These are phyloP conservation scores for Spatholobus suberectus DNA, from an alignment of 306 rosid species.

Conservation along the genomic window DNA sequence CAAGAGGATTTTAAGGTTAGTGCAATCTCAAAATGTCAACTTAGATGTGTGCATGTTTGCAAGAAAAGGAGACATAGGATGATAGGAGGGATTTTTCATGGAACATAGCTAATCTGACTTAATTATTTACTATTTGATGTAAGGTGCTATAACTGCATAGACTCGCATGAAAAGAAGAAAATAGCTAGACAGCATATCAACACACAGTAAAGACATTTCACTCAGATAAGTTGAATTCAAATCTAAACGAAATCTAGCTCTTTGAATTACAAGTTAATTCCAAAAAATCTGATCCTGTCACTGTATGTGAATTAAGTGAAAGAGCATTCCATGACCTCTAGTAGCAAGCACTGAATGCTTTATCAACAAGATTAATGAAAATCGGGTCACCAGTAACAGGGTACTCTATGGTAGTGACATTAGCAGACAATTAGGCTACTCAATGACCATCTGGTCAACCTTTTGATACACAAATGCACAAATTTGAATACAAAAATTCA, in stretches of 20 bases:
- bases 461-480: neutral
- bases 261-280: constrained; percentile 15
- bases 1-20: constrained; percentile 34
- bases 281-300: neutral
- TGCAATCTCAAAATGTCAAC: constrained; percentile 28
- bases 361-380: constrained; percentile 5
- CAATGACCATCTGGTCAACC: neutral
- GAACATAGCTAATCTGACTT: neutral
- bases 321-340: neutral
- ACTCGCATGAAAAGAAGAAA: constrained; percentile 2
- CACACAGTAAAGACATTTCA: neutral
- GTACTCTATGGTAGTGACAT: neutral
- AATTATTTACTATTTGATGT: neutral
- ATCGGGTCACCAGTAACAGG: neutral
- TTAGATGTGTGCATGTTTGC: neutral
- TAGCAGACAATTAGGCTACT: neutral
- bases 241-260: neutral
- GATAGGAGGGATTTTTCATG: neutral
- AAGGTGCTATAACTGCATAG: neutral
- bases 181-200: constrained; percentile 6
- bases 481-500: neutral
- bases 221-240: constrained; percentile 18
- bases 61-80: constrained; percentile 33
- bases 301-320: neutral
- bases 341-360: neutral